phyloP scores from a whole-genome alignment of 768 basidiomycete genomes.

The Pleurotus djamor region DNA sequence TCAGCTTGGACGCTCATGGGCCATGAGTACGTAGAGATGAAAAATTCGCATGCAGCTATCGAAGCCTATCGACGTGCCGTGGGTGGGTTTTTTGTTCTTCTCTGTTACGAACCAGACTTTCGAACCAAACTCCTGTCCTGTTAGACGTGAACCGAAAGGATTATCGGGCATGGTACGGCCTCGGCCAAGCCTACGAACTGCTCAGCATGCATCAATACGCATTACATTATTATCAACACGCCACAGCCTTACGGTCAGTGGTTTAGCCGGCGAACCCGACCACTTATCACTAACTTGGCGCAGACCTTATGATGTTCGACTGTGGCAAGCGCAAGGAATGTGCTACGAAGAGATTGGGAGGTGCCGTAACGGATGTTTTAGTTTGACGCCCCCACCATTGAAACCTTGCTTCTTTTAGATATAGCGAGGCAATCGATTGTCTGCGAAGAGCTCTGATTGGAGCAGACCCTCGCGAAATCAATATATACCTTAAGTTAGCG shows the following conservation, averaged over 20 bases:
- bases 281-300: background rate
- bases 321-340: conserved; percentile 94
- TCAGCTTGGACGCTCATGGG: conserved; percentile 99
- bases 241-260: conserved; percentile 81
- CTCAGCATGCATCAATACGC: conserved; percentile 97
- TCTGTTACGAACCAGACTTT: background rate
- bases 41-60: conserved; percentile 98
- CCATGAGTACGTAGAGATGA: conserved; percentile 98
- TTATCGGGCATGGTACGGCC: conserved; percentile 97
- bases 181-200: conserved; percentile 97
- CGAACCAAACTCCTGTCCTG: conserved; percentile 2
- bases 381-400: background rate
- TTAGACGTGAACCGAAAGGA: conserved; percentile 95
- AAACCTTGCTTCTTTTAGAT: conserved; percentile 37
- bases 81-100: conserved; percentile 48
- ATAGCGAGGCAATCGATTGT: conserved; percentile 87
- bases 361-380: conserved; percentile 35
- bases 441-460: conserved; percentile 86
- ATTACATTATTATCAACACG: conserved; percentile 94
- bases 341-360: conserved; percentile 92
- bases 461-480: conserved; percentile 74
- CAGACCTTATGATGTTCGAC: conserved; percentile 92
- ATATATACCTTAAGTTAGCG: conserved; percentile 72
- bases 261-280: background rate
- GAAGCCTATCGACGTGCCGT: conserved; percentile 96